Percentiles rank a stretch among this genome's conserved stretches.
Conservation (phyloP, 306 rosid species). For the Rubus parviflorus region DNA sequence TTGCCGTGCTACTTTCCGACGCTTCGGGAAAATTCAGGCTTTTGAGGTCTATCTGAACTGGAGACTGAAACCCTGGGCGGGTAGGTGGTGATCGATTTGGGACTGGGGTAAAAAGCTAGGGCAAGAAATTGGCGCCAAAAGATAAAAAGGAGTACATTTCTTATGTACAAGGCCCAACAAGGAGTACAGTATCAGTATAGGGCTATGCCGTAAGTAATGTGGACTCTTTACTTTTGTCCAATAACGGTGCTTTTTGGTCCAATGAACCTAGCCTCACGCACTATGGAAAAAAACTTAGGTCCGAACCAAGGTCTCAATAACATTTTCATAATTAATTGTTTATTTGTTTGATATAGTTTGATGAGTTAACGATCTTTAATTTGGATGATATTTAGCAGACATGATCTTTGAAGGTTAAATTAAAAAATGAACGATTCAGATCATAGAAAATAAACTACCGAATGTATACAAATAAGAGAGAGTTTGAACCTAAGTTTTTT, state of each 20-base stretch:
- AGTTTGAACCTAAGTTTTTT: too few species aligned
- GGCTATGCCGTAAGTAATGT: background rate
- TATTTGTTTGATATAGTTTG: too few species aligned
- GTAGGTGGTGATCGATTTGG: slow-evolving; percentile 12
- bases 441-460: too few species aligned
- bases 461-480: too few species aligned
- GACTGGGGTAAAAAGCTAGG: slow-evolving; percentile 38
- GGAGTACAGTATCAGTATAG: background rate
- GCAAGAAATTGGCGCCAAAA: slow-evolving; percentile 38
- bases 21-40: background rate
- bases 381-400: too few species aligned
- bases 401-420: too few species aligned
- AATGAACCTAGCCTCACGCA: background rate
- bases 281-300: too few species aligned
- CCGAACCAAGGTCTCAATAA: too few species aligned
- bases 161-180: background rate
- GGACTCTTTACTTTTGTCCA: background rate
- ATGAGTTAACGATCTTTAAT: too few species aligned
- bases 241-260: too few species aligned
- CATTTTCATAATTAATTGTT: too few species aligned
- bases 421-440: too few species aligned
- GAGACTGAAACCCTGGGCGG: slow-evolving; percentile 15
- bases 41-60: background rate
- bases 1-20: background rate
- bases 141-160: background rate